Base-by-base conservation (phyloP, 2,329 filamentous ascomycete genomes). In the Acephala macrosclerotiorum region DNA sequence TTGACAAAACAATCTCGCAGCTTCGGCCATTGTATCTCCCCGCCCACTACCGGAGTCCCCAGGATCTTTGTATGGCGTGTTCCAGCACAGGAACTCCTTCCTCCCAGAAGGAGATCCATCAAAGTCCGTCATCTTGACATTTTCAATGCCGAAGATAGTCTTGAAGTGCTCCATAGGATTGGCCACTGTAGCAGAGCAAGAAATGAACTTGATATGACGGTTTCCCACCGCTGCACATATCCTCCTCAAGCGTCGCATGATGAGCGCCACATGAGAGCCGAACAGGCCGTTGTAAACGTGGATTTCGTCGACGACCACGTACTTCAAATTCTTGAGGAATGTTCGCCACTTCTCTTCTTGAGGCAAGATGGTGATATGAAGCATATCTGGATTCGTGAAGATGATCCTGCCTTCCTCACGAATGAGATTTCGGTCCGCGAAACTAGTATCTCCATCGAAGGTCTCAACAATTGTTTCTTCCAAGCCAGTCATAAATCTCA, bases 71-170 rank as follows among this genome's bases (percentile, higher is more conserved):
- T 89, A 97, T 0, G 96, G 96, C 0, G 95, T 97, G 73, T 99
- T 98, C 96, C 96, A 99, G 78, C 94, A 98, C 7, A 99, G 76
- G 65, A 98, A 98, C 74, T 98, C 95, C 76, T 98, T 98, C 25
- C 93, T 85, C 0, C 95, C 93, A 6, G 93, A 93, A 0, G 96
- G 96, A 0, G 94, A 97, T 1, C 96, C 96, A 75, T 99, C 96
- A 74, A 92, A 94, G 74, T 97, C 94, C 0, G 95, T 91, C 53
- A 98, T 79, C 65, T 85, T 88, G 16, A 97, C 92, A 69, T 94
- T 84, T 0, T 94, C 87, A 7, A 97, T 86, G 0, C 95, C 95
- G 71, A 98, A 97, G n/a, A 99, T 91, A 0, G 93, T 93, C 77
- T 89, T 90, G 86, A 99, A 98, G 76, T 99, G 96, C 73, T 93